Conservation (phyloP, 441 rosid genomes). For the Mallotus japonicus region DNA sequence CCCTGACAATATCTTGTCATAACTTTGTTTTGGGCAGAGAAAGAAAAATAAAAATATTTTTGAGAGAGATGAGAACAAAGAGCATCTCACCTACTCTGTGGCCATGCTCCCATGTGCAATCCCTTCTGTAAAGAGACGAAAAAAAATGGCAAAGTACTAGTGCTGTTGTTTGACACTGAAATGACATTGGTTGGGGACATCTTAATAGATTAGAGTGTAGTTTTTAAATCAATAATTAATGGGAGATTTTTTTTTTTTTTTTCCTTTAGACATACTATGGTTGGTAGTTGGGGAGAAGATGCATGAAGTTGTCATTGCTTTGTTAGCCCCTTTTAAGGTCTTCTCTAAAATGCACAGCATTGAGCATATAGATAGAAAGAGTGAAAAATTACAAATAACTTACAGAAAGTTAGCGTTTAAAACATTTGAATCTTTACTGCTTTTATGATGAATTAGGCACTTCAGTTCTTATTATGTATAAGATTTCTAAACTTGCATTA, state of each 20-base stretch:
- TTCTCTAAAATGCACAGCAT: slow-evolving; percentile 8
- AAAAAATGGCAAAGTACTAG: slow-evolving; percentile 31
- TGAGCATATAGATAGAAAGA: not conserved
- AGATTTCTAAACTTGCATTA: no score
- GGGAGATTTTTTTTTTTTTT: no score
- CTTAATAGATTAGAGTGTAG: slow-evolving; percentile 23
- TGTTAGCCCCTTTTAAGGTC: slow-evolving; percentile 39
- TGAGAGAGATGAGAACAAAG: slow-evolving; percentile 47
- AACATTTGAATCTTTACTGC: no score
- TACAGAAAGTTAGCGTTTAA: no score
- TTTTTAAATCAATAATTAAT: no score
- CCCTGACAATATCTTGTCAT: not conserved
- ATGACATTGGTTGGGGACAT: slow-evolving; percentile 59
- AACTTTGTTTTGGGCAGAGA: not conserved
- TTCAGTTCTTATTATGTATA: no score
- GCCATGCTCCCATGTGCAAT: slow-evolving; percentile 85
- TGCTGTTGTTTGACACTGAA: slow-evolving; percentile 62
- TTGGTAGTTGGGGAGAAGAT: slow-evolving; percentile 77
- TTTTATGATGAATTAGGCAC: no score
- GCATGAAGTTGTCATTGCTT: slow-evolving; percentile 39
- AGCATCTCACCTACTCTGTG: slow-evolving; percentile 59
- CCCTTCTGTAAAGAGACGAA: slow-evolving; percentile 81
- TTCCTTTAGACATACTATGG: slow-evolving; percentile 32
- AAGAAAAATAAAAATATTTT: not conserved
- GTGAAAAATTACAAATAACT: not conserved